These are phyloP conservation scores for Collybia nuda DNA, from an alignment of 768 basidiomycete species.

Conservation along the genomic window DNA sequence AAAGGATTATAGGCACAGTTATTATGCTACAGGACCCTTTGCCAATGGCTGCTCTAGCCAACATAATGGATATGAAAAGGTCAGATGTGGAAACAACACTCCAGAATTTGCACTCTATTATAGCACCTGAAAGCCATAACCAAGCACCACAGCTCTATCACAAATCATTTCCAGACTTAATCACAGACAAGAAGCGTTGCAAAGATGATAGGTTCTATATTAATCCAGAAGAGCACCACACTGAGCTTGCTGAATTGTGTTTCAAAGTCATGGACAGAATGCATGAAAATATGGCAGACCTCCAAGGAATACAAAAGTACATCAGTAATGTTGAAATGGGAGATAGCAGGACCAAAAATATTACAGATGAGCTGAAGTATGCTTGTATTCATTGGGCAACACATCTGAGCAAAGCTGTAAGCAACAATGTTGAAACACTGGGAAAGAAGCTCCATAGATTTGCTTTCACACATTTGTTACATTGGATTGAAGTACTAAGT, in stretches of 20 bases:
- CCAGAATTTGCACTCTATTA: no score
- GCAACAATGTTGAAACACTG: background rate
- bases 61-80: no score
- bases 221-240: slow-evolving; percentile 4
- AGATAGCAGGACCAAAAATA: background rate
- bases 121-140: no score
- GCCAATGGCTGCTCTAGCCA: no score
- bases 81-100: no score
- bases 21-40: no score
- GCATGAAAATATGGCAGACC: slow-evolving; percentile 4
- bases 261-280: slow-evolving; percentile 7
- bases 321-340: background rate
- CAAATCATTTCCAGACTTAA: no score
- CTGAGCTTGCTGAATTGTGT: slow-evolving; percentile 2
- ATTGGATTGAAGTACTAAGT: background rate
- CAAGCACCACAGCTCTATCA: no score
- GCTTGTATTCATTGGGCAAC: slow-evolving; percentile 12
- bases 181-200: no score
- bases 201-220: slow-evolving; percentile 2
- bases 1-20: no score
- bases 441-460: background rate
- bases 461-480: background rate
- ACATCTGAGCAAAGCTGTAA: slow-evolving; percentile 3
- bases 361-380: slow-evolving; percentile 8
- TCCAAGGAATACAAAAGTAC: background rate